Evolutionary conservation across 1,284 basidiomycete genomes (phyloP).

Genomic region (Pisolithus thermaeus): DNA sequence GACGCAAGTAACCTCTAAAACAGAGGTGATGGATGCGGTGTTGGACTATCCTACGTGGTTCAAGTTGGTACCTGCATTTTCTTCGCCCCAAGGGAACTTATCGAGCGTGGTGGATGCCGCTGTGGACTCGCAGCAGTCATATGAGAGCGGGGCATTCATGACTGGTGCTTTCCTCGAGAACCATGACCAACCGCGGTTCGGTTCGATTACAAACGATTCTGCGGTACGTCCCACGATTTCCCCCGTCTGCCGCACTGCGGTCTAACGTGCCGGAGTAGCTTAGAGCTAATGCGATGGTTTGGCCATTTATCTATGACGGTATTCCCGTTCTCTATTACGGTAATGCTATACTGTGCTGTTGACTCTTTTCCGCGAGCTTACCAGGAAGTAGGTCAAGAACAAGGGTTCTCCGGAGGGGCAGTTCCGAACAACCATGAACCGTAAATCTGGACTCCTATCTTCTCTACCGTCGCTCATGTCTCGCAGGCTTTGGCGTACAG

Average conservation of each 20-base stretch:
- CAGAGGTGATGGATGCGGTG: constrained; percentile 43
- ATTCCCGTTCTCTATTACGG: constrained; percentile 72
- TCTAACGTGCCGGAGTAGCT: constrained; percentile 28
- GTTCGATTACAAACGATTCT: constrained; percentile 42
- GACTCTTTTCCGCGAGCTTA: background rate
- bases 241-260: constrained; percentile 16
- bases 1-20: background rate
- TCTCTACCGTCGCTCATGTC: background rate
- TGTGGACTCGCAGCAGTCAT: constrained; percentile 38
- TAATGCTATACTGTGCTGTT: background rate
- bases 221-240: constrained; percentile 33
- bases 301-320: constrained; percentile 50
- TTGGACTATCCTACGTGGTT: constrained; percentile 69
- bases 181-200: constrained; percentile 71
- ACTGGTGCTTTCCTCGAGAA: constrained; percentile 79
- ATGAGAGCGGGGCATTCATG: constrained; percentile 42
- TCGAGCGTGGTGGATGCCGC: constrained; percentile 18
- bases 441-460: constrained; percentile 16
- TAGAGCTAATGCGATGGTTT: constrained; percentile 42
- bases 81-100: constrained; percentile 26
- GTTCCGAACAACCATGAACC: constrained; percentile 62
- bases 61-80: constrained; percentile 53
- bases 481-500: constrained; percentile 53
- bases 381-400: constrained; percentile 43
- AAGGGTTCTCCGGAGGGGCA: constrained; percentile 48